Percentiles rank a stretch among this genome's conserved stretches.
Evolutionary conservation across 306 rosid genomes (phyloP).

Genomic region (Begonia peltatifolia): DNA sequence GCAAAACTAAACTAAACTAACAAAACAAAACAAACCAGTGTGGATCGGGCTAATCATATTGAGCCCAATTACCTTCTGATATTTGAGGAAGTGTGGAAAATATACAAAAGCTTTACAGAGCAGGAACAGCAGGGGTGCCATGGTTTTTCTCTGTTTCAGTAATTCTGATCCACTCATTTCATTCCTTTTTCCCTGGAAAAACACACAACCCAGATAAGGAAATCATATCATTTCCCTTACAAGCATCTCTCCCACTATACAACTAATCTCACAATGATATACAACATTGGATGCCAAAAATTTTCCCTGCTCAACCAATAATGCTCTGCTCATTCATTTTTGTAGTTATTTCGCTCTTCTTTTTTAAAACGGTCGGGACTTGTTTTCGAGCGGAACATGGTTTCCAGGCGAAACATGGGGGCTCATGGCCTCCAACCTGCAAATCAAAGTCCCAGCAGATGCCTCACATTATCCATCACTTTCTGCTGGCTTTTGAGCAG

Average conservation of each 20-base stretch:
- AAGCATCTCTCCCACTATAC: not conserved
- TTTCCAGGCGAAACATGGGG: constrained; percentile 4
- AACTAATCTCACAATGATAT: not conserved
- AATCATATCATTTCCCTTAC: not conserved
- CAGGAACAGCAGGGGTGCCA: not conserved
- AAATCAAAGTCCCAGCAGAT: constrained; percentile 13
- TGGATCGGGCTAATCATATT: too few species aligned
- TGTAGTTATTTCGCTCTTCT: not conserved
- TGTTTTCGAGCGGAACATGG: not conserved
- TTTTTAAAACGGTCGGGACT: not conserved
- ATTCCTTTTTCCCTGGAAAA: not conserved
- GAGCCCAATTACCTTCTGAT: not conserved
- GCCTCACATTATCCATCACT: constrained; percentile 34
- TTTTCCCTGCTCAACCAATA: not conserved
- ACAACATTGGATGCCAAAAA: not conserved
- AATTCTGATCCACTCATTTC: not conserved
- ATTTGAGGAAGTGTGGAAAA: not conserved
- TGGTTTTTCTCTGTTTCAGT: not conserved
- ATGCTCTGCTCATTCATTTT: not conserved
- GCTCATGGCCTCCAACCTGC: constrained; percentile 17
- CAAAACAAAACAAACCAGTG: too few species aligned
- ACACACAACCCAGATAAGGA: not conserved
- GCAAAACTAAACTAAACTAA: too few species aligned
- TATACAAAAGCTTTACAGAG: not conserved
- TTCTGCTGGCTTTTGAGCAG: constrained; percentile 36